phyloP scores from a whole-genome alignment of 2,329 filamentous ascomycete species.

The Daldinia sp. region DNA sequence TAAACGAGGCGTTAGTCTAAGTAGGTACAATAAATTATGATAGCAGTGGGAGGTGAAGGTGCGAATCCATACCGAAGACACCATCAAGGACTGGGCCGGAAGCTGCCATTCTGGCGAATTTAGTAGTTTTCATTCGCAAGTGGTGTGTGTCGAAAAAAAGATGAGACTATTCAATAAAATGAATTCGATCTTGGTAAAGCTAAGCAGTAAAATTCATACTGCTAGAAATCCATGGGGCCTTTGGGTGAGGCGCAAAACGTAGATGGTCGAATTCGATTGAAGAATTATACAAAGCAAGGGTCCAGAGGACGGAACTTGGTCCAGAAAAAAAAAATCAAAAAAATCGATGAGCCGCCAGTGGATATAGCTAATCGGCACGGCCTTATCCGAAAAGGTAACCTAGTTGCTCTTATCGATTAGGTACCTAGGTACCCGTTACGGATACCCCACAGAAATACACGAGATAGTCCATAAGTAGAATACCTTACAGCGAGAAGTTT shows the following conservation, averaged over 20 bases:
- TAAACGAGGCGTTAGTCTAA: conserved; percentile 11
- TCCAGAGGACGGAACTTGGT: conserved; percentile 20
- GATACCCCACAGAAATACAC: too few relatives aligned
- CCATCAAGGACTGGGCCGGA: conserved; percentile 61
- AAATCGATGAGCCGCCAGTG: conserved; percentile 10
- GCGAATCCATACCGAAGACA: conserved; percentile 60
- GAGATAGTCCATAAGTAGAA: too few relatives aligned
- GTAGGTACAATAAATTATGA: background rate
- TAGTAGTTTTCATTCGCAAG: conserved; percentile 46
- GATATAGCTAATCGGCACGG: conserved; percentile 22
- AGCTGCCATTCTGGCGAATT: conserved; percentile 60
- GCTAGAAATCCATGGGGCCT: background rate
- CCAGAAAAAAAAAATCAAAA: conserved; percentile 28
- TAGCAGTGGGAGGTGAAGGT: background rate
- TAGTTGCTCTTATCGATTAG: conserved; percentile 33
- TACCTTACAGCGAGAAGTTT: too few relatives aligned
- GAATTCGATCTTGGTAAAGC: background rate
- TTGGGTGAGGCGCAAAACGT: conserved; percentile 12
- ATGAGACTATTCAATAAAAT: conserved; percentile 16
- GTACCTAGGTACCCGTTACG: too few relatives aligned
- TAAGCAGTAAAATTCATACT: background rate
- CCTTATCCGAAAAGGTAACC: conserved; percentile 10
- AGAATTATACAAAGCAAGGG: conserved; percentile 2
- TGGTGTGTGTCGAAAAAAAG: conserved; percentile 5
- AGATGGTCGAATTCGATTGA: conserved; percentile 5